phyloP scores from a whole-genome alignment of 371 early-diverging fungal genomes.

The Rhizopus stolonifer region DNA sequence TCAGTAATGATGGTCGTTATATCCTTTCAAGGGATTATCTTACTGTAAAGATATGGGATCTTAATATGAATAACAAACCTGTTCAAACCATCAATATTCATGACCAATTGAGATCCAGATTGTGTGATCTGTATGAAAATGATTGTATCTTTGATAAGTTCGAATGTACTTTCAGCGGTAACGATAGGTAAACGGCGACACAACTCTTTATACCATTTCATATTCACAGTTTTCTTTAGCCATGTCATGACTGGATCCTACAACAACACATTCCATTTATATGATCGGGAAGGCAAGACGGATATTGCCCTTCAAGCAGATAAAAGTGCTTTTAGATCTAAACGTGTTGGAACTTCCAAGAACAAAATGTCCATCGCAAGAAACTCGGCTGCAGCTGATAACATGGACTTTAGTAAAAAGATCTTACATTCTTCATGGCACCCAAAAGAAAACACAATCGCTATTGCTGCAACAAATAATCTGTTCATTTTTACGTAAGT shows the following conservation, averaged over 20 bases:
- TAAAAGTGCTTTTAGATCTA: conserved; percentile 95
- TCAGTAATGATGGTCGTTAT: conserved; percentile 94
- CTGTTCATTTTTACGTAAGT: conserved; percentile 90
- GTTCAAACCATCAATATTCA: conserved; percentile 94
- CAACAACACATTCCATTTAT: conserved; percentile 95
- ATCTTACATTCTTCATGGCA: conserved; percentile 98
- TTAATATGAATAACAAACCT: conserved; percentile 93
- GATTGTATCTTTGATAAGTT: conserved; percentile 99
- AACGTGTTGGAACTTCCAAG: conserved; percentile 63
- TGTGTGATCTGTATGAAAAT: conserved; percentile 98
- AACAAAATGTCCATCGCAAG: conserved; percentile 47
- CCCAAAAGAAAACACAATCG: conserved; percentile 93
- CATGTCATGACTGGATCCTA: conserved; percentile 94
- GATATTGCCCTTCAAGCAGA: conserved; percentile 95
- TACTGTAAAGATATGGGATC: conserved; percentile 96
- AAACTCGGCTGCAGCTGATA: conserved; percentile 67
- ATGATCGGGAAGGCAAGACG: conserved; percentile 68
- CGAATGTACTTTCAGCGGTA: conserved; percentile 95
- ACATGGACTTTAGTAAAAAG: conserved; percentile 92
- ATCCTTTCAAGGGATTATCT: conserved; percentile 96
- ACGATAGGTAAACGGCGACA: conserved; percentile 67
- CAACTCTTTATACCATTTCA: neutral
- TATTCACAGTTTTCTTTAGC: conserved; percentile 28
- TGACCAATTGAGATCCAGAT: conserved; percentile 88
- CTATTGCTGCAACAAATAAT: conserved; percentile 97